Base-by-base conservation (phyloP, 2,329 filamentous ascomycete genomes). In the Graphium sp. region DNA sequence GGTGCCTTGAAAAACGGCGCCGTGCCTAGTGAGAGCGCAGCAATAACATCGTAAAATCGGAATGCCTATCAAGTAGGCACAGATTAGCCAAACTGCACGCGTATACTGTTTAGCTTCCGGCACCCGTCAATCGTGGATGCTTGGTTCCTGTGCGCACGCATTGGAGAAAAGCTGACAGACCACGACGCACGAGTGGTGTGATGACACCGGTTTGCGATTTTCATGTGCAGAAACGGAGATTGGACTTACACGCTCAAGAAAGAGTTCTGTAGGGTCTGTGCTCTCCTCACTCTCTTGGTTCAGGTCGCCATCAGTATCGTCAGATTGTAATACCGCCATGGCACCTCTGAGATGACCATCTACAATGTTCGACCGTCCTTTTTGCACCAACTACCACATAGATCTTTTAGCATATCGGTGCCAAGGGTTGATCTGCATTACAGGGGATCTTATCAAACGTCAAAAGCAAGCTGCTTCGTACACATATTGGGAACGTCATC, bases 1-100 rank as follows among this genome's bases (percentile, higher is more conserved):
- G 62, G 58, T 4, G 60, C 54, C 9, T 51, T 56, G 2, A 64
- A 63, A 9, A 72, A 52, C 2, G 68, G 67, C 5, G 65, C 53
- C 9, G 63, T 69, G 31, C 66, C 67, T 28, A 73, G 58, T 1
- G 69, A 74, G 18, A 75, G 49, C 2, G 70, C 68, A 5, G 68
- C 62, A 32, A 74, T 74, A 14, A 74, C 69, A 41, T 74, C 69
- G 46, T 74, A 74, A 39, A 74, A 74, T 5, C 65, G 60, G 38
- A 74, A 75, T 2, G 68, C 67, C 68, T 74, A 31, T 18, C 9
- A 6, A 18, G 4, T 23, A 11, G 4, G 9, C 30, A 18, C 29
- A 12, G 9, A 17, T 24, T 24, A 30, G 31, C 14, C 6, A 7
- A 26, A 10, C 11, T 14, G 29, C 13, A 28, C 21, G 11, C 17